A percentile compares a stretch with the other conserved stretches of the same genome.
Conservation (phyloP, 257 asterid species). For the Scutellaria baicalensis region DNA sequence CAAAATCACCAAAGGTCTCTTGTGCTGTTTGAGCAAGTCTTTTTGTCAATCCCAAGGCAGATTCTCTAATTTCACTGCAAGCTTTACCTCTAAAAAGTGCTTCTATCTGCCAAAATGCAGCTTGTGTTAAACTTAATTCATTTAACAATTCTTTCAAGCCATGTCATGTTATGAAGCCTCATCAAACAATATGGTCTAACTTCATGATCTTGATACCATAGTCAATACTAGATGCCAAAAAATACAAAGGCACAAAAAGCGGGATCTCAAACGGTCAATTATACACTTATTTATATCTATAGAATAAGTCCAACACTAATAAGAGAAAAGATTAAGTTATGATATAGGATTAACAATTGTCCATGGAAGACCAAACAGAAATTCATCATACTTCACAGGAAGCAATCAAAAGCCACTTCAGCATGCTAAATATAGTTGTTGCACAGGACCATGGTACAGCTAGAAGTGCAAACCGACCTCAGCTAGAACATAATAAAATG, state of each 20-base stretch:
- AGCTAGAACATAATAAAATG: background rate
- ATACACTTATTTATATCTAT: too few species aligned
- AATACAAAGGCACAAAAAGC: background rate
- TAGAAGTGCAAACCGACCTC: background rate
- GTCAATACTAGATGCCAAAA: background rate
- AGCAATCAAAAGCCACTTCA: background rate
- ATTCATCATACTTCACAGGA: background rate
- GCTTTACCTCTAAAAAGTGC: slow-evolving; percentile 83
- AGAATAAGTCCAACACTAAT: too few species aligned
- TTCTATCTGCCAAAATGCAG: slow-evolving; percentile 56
- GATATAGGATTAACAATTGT: too few species aligned
- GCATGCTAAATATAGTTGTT: slow-evolving; percentile 2
- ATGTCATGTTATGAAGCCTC: background rate
- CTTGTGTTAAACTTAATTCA: background rate
- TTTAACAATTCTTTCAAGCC: slow-evolving; percentile 1
- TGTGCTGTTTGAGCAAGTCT: slow-evolving; percentile 96
- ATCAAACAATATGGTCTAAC: background rate
- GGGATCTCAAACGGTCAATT: too few species aligned
- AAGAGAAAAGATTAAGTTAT: too few species aligned
- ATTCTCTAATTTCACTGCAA: slow-evolving; percentile 79
- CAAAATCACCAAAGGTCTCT: slow-evolving; percentile 94
- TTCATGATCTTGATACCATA: background rate
- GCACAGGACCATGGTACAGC: background rate
- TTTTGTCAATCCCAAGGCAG: slow-evolving; percentile 95
- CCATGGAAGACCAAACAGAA: background rate